Conservation (phyloP, 2,329 filamentous ascomycete genomes). For the Aspergillus sergii region DNA sequence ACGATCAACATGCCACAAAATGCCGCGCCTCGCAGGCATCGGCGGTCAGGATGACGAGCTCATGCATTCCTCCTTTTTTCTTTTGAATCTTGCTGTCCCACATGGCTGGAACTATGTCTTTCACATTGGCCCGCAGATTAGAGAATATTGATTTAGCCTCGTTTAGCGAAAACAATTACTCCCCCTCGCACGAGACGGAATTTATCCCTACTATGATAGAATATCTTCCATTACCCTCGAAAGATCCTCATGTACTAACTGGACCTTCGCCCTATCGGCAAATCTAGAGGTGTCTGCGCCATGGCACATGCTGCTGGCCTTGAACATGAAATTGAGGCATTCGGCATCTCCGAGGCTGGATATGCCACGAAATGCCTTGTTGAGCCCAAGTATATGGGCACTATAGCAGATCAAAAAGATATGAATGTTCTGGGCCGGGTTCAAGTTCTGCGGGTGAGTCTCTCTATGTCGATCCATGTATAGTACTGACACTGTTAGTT, state of each 20-base stretch:
- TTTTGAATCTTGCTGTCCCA: background rate
- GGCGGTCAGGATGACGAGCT: background rate
- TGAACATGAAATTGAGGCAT: background rate
- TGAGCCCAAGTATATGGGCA: constrained; percentile 41
- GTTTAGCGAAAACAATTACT: background rate
- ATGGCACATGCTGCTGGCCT: constrained; percentile 3
- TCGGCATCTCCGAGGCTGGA: constrained; percentile 20
- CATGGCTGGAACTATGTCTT: background rate
- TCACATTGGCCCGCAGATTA: background rate
- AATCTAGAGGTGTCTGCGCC: background rate
- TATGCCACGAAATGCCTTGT: constrained; percentile 31
- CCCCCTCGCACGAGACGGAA: background rate
- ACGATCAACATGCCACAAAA: background rate
- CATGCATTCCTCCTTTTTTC: background rate
- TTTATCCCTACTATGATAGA: background rate
- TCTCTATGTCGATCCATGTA: constrained; percentile 1
- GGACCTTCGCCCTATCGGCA: background rate
- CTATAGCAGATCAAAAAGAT: constrained; percentile 37
- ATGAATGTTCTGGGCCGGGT: constrained; percentile 43
- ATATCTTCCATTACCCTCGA: background rate
- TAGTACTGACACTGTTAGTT: background rate
- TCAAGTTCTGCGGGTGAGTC: constrained; percentile 42
- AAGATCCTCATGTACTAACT: background rate
- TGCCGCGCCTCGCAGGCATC: background rate
- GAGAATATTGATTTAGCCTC: constrained; percentile 1